A percentile compares a stretch with the other conserved stretches of the same genome.
Conservation (phyloP, 164 flowering plant genomes). For the Chloranthus sessilifolius region DNA sequence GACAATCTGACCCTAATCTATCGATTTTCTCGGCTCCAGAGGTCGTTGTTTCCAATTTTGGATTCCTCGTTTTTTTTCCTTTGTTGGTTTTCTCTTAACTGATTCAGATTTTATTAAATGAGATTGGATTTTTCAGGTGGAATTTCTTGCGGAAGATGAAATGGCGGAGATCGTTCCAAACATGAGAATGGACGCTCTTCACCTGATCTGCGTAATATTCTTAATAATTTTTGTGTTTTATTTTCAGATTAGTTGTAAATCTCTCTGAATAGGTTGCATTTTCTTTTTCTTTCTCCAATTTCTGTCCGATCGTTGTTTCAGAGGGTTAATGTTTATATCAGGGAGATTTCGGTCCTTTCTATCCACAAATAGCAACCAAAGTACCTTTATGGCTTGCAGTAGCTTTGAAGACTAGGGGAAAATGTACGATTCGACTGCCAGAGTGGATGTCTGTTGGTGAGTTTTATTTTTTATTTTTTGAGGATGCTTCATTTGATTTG, state of each 20-base stretch:
- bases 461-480: constrained; percentile 12
- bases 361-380: constrained; percentile 59
- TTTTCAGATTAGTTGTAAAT: no score
- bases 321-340: constrained; percentile 12
- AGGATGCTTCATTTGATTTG: background rate
- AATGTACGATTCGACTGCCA: constrained; percentile 76
- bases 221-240: background rate
- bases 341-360: constrained; percentile 91
- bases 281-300: background rate
- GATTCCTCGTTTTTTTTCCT: background rate
- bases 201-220: constrained; percentile 30
- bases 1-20: constrained; percentile 55
- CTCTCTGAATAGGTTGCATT: background rate
- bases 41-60: constrained; percentile 28
- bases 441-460: constrained; percentile 86
- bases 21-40: constrained; percentile 64
- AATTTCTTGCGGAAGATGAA: constrained; percentile 87
- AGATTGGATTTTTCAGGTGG: constrained; percentile 39
- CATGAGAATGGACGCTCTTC: constrained; percentile 60
- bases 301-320: background rate
- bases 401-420: constrained; percentile 87
- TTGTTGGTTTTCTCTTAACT: background rate
- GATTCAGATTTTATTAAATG: background rate
- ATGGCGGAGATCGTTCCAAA: constrained; percentile 71
- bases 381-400: constrained; percentile 87